Evolutionary conservation across 1,284 basidiomycete species (phyloP).

Genomic region (Phenoliferia sp.): DNA sequence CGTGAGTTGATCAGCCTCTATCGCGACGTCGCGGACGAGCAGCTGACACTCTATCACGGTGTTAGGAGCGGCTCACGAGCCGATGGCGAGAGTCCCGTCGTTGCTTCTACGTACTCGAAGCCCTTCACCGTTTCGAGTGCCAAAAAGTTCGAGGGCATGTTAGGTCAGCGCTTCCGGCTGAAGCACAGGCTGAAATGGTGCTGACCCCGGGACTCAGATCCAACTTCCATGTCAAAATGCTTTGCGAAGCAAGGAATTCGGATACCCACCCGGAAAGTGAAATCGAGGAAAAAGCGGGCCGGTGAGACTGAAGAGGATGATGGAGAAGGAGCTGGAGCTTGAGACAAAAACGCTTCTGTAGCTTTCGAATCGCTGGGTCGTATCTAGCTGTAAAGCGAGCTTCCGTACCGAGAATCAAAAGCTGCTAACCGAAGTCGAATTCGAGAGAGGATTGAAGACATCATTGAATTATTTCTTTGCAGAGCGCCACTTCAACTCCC

Average conservation of each 20-base stretch:
- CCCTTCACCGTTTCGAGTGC: constrained; percentile 84
- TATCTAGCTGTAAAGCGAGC: too few relatives aligned
- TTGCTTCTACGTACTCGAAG: constrained; percentile 57
- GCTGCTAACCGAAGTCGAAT: too few relatives aligned
- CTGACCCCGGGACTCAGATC: constrained; percentile 49
- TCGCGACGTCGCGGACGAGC: too few relatives aligned
- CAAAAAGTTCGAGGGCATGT: constrained; percentile 87
- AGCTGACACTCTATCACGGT: too few relatives aligned
- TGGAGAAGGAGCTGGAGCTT: too few relatives aligned
- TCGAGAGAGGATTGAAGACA: too few relatives aligned
- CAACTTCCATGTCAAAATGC: constrained; percentile 78
- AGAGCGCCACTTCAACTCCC: not conserved
- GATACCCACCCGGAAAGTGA: constrained; percentile 55
- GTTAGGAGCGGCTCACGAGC: not conserved
- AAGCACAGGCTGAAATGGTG: not conserved
- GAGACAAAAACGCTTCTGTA: too few relatives aligned
- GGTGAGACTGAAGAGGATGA: not conserved
- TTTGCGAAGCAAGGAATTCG: constrained; percentile 88
- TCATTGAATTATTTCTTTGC: too few relatives aligned
- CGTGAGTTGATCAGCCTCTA: constrained; percentile 1
- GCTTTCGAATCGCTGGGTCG: too few relatives aligned
- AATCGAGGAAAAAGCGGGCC: not conserved
- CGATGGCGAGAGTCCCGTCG: not conserved
- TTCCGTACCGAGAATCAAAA: too few relatives aligned
- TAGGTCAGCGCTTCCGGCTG: constrained; percentile 39